Conservation (phyloP, 2,329 filamentous ascomycete genomes). For the Fonsecaea pugnacius region DNA sequence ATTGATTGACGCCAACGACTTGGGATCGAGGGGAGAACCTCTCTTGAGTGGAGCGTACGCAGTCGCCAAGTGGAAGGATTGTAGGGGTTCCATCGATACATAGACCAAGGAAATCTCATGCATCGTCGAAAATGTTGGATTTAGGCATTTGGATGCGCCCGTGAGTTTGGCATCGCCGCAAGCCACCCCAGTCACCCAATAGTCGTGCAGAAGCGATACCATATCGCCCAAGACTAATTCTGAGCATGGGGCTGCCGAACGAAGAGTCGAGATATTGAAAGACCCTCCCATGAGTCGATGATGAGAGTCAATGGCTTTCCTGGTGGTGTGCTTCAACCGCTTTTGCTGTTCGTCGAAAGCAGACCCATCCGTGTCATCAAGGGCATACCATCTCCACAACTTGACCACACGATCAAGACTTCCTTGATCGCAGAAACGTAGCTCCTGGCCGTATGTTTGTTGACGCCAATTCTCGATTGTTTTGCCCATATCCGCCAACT, state of each 20-base stretch:
- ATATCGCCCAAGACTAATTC: neutral
- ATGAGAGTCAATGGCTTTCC: neutral
- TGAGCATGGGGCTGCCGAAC: neutral
- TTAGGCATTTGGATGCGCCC: neutral
- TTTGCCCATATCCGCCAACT: neutral
- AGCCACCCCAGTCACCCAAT: neutral
- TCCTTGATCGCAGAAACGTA: neutral
- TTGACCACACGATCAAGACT: neutral
- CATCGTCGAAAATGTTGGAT: neutral
- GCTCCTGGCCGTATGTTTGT: neutral
- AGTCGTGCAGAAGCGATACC: neutral
- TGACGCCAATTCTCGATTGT: neutral
- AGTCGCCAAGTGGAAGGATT: constrained; percentile 1
- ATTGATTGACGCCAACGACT: neutral
- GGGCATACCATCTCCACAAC: neutral
- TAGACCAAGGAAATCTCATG: neutral
- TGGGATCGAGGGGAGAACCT: neutral
- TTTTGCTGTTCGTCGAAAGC: neutral
- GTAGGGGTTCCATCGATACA: neutral
- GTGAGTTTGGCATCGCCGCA: neutral
- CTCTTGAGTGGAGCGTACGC: neutral
- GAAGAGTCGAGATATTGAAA: neutral
- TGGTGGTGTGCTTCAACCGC: neutral
- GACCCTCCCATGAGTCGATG: neutral
- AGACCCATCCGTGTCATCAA: neutral